Conservation (phyloP, 331 rosid species). For the Acacia pycnantha region DNA sequence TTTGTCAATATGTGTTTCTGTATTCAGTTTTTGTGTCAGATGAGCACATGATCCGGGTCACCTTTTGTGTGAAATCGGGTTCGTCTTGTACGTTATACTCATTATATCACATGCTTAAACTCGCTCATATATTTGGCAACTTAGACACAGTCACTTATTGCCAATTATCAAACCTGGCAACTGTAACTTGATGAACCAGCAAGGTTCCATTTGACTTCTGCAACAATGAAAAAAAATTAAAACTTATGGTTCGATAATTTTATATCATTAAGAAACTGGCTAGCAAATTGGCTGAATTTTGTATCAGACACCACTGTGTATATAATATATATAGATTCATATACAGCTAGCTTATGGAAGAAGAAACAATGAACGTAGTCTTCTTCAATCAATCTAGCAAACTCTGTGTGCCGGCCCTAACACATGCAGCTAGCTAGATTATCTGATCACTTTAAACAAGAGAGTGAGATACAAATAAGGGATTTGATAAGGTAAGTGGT, state of each 20-base stretch:
- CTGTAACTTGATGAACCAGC: background rate
- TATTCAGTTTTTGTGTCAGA: constrained; percentile 33
- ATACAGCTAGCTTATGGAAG: background rate
- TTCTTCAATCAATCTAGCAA: background rate
- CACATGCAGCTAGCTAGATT: background rate
- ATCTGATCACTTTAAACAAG: background rate
- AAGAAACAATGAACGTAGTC: background rate
- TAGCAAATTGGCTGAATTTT: background rate
- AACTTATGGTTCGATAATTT: background rate
- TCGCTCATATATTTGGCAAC: background rate
- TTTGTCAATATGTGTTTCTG: constrained; percentile 20
- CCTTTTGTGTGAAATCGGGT: constrained; percentile 10
- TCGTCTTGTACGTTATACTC: constrained; percentile 1
- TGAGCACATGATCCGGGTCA: constrained; percentile 33
- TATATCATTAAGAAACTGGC: background rate
- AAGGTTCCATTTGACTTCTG: background rate
- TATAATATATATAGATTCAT: background rate
- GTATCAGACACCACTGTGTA: background rate
- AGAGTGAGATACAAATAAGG: background rate
- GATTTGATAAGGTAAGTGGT: too few species aligned
- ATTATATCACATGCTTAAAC: background rate
- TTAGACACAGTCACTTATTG: background rate
- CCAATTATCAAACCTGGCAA: constrained; percentile 2
- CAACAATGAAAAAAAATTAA: background rate
- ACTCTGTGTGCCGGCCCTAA: background rate